Conservation (phyloP, 768 basidiomycete species). For the Daedalea quercina region DNA sequence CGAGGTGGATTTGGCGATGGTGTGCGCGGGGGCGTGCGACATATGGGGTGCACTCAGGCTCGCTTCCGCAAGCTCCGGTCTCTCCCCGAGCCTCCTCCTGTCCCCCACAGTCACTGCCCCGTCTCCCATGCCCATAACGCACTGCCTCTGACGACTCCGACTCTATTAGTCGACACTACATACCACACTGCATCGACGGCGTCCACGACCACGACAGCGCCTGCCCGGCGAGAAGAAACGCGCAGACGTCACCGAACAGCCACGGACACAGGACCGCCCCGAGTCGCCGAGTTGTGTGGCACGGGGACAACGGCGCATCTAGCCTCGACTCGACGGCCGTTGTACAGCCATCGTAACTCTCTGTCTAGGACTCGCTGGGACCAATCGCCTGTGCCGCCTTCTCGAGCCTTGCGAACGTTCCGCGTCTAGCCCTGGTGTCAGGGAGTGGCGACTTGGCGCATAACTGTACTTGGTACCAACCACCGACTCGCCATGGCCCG, state of each 20-base stretch:
- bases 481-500: slow-evolving; percentile 15
- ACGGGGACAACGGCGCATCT: too few species aligned
- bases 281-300: too few species aligned
- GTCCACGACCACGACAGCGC: not conserved
- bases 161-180: not conserved
- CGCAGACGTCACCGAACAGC: not conserved
- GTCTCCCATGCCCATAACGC: not conserved
- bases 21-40: too few species aligned
- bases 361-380: not conserved
- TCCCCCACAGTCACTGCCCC: not conserved
- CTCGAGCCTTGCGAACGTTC: not conserved
- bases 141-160: not conserved
- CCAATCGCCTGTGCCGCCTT: not conserved
- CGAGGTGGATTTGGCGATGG: too few species aligned
- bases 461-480: not conserved
- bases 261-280: not conserved
- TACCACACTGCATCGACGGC: not conserved
- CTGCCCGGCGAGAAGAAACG: not conserved
- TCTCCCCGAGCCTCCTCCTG: not conserved
- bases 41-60: not conserved
- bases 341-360: too few species aligned
- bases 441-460: not conserved
- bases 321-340: too few species aligned
- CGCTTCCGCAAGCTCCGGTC: not conserved
- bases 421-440: not conserved